Conservation (phyloP, 176 grass and related monocot species). For the Rhynchospora breviuscula region DNA sequence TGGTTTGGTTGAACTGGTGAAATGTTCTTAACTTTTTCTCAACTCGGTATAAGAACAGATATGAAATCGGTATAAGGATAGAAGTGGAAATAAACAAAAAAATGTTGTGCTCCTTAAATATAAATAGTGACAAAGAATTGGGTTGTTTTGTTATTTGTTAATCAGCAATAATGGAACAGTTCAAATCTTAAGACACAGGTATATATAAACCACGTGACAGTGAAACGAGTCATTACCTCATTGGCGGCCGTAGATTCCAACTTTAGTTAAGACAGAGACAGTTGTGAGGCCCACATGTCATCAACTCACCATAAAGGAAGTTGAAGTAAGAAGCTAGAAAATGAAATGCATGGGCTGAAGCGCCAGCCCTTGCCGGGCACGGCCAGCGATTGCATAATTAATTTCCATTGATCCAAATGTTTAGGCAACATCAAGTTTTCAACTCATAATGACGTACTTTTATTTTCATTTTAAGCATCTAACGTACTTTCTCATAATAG, state of each 20-base stretch:
- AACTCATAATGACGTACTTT: too few species aligned
- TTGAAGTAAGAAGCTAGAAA: background rate
- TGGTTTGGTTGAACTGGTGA: slow-evolving; percentile 5
- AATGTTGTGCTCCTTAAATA: background rate
- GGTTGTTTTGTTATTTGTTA: slow-evolving; percentile 14
- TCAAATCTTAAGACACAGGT: background rate
- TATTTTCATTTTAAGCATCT: too few species aligned
- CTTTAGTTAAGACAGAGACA: background rate
- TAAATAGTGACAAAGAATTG: slow-evolving; percentile 17
- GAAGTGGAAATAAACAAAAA: slow-evolving; percentile 12
- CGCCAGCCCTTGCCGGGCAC: background rate
- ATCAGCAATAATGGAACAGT: background rate
- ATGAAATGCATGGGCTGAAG: slow-evolving; percentile 12
- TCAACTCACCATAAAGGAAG: background rate
- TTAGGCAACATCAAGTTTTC: background rate
- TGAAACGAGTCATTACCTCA: background rate
- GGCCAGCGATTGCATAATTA: slow-evolving; percentile 4
- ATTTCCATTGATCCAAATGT: background rate
- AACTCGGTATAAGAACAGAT: too few species aligned
- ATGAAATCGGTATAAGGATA: background rate
- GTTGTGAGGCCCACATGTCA: background rate
- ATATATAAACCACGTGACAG: background rate
- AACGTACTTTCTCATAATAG: too few species aligned
- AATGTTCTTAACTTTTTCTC: slow-evolving; percentile 10
- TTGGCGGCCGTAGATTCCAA: background rate